These are phyloP conservation scores for Olyra latifolia DNA, from an alignment of 176 grass and related monocot species.

Conservation along the genomic window DNA sequence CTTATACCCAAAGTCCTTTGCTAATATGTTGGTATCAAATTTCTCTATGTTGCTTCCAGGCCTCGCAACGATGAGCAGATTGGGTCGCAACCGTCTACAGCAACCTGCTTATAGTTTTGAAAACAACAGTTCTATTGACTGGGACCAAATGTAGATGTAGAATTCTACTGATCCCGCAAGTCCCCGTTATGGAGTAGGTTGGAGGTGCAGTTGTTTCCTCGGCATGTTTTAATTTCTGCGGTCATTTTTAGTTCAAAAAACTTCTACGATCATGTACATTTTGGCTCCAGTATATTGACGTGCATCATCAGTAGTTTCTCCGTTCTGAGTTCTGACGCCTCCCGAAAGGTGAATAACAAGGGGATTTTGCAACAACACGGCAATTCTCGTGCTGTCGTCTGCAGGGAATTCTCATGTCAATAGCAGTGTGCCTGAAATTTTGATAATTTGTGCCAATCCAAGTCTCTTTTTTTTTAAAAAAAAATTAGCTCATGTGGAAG, in stretches of 20 bases:
- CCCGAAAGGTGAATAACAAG: slow-evolving; percentile 20
- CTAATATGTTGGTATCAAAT: background rate
- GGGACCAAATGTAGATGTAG: slow-evolving; percentile 81
- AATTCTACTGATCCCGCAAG: slow-evolving; percentile 2
- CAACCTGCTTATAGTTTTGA: slow-evolving; percentile 66
- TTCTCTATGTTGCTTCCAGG: slow-evolving; percentile 53
- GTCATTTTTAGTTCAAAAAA: too few species aligned
- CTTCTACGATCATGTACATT: slow-evolving; percentile 3
- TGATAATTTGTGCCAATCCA: background rate
- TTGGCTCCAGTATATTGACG: background rate
- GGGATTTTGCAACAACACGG: background rate
- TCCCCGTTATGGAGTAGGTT: background rate
- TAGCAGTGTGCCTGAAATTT: background rate
- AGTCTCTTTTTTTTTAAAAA: background rate
- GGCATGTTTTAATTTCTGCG: slow-evolving; percentile 31
- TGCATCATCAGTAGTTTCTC: background rate
- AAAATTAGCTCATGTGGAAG: background rate
- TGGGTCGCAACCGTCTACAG: slow-evolving; percentile 69
- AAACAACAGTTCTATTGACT: slow-evolving; percentile 62
- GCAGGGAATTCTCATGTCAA: background rate
- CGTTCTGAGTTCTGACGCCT: background rate
- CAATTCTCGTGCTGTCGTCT: background rate
- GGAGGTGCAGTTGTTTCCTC: background rate
- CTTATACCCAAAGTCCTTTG: background rate
- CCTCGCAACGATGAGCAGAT: slow-evolving; percentile 74